Evolutionary conservation across 495 filamentous ascomycete species (phyloP), one percentile per base, ranked within the genome.

Genomic region (Chaetomium tenue): DNA sequence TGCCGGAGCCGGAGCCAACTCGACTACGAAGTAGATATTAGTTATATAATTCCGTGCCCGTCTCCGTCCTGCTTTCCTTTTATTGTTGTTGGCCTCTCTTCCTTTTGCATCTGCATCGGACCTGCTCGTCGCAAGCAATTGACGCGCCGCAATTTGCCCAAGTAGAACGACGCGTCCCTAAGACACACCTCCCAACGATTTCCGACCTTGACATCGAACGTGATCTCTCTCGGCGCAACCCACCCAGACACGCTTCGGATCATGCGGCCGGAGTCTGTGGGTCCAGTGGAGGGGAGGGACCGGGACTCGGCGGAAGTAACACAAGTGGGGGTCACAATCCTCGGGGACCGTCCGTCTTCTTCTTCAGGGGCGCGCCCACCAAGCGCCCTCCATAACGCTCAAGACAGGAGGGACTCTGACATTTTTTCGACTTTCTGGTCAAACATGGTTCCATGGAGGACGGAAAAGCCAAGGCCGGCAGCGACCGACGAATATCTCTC

Each of bases 361-460:
- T 33, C 25, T 5, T 57, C 25, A 26, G 39, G 20, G 25, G 13
- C 53, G 11, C 15, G n/a, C 22, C 7, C 52, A 13, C 18, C 1
- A 11, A 48, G 20, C 18, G 13, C n/a, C 30, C 16, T 1, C 9
- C 53, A 39, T 0, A 18, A 5, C 20, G 9, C 0, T 12, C 51
- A 37, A 23, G 39, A 5, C 2, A 1, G 5, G 4, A 4, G 5
- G 4, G 25, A 5, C 50, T 25, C 25, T 26, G 26, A 13, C n/a
- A 18, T 62, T 15, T 30, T 64, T 3, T 47, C 64, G 2, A 25
- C 39, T 44, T 12, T 62, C 15, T 53, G 64, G 16, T 47, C 53
- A 25, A 53, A 51, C 40, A 70, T 70, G 68, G 48, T 65, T 26
- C 56, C 68, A 18, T 64, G 64, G 65, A 54, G 1, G 11, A 23